Base-by-base conservation (phyloP, 1,284 basidiomycete species). In the Trametes sp. region DNA sequence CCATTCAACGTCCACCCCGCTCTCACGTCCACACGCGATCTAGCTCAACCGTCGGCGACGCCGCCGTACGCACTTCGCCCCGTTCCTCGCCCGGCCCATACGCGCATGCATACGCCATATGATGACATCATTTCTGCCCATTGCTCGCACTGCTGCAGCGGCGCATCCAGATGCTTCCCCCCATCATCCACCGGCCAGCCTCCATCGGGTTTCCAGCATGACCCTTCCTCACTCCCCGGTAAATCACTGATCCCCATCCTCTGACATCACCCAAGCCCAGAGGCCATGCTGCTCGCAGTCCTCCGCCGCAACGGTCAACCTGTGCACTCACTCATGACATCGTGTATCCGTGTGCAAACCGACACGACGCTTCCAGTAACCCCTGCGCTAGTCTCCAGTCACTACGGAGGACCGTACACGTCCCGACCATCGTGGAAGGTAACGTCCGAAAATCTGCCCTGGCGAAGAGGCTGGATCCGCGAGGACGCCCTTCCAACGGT, bases 51-150 rank as follows among this genome's bases (percentile, higher is more conserved):
- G 23, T 48, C 46, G 28, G 0, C 33, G 26, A 11, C 36, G 16
- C 36, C 36, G 36, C 31, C 36, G 11, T 38, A n/a, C n/a, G n/a
- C n/a, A n/a, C 36, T 38, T 38, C 36, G 6, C 6, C 6, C 36
- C 16, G 36, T 38, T 38, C 36, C 36, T 38, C 36, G 36, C 14
- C 36, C 51, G 9, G 24, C 2, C 16, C 29, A 16, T 7, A n/a
- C 21, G 23, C 48, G 36, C 42, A 44, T 51, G 44, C 35, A 49
- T 44, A 54, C 33, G 51, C 58, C 19, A 54, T 54, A 54, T 42
- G 49, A 54, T 66, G 65, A 66, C 59, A 62, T 66, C 65, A 63
- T 59, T 10, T 44, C 6, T 24, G 21, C 36, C 19, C 36, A 33
- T 26, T 21, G 21, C 28, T 33, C 44, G 31, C 55, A 26, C 56